Evolutionary conservation across 1,139 yeast species (phyloP).

Genomic region (Insectozyma bohioensis): DNA sequence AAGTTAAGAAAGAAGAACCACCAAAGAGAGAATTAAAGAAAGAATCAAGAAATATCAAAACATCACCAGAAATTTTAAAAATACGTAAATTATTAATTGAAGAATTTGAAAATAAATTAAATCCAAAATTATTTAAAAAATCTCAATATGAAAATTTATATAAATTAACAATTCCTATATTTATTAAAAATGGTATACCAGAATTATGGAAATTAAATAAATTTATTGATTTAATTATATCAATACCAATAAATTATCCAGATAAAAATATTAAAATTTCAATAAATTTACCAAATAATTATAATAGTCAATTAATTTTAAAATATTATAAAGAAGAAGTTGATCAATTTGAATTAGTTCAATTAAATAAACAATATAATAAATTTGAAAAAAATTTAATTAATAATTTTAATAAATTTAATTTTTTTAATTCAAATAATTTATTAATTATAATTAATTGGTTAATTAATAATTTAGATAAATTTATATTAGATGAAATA

Average conservation of each 20-base stretch:
- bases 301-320: conserved; percentile 23
- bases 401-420: conserved; percentile 19
- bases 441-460: conserved; percentile 29
- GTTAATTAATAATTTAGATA: conserved; percentile 27
- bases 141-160: conserved; percentile 19
- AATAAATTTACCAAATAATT: conserved; percentile 24
- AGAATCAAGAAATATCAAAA: conserved; percentile 5
- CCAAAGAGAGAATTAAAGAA: conserved; percentile 7
- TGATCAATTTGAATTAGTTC: conserved; percentile 16
- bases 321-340: conserved; percentile 17
- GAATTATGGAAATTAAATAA: conserved; percentile 21
- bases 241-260: conserved; percentile 26
- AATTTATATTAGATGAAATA: conserved; percentile 19
- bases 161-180: conserved; percentile 24
- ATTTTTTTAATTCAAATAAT: conserved; percentile 17
- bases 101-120: conserved; percentile 25
- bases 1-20: conserved; percentile 1
- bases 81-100: conserved; percentile 21
- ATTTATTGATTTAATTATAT: conserved; percentile 20
- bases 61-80: conserved; percentile 12
- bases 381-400: conserved; percentile 25
- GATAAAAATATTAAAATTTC: conserved; percentile 13
- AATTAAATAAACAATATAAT: conserved; percentile 18
- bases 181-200: conserved; percentile 18
- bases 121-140: conserved; percentile 27